phyloP scores from a whole-genome alignment of 2,329 filamentous ascomycete species.

The Colletotrichum liriopes region DNA sequence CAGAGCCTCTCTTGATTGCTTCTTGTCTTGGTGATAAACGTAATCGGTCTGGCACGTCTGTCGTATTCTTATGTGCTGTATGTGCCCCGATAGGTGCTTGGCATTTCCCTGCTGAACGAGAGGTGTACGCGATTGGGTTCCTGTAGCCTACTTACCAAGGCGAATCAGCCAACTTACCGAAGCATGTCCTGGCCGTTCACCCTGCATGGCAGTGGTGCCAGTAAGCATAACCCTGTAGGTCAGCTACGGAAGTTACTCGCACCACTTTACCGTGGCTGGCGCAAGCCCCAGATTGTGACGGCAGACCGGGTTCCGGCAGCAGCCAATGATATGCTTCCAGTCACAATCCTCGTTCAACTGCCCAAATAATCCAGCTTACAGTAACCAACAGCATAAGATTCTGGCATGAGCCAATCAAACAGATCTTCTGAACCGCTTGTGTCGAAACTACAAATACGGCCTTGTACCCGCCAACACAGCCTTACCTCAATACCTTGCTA shows the following conservation, averaged over 20 bases:
- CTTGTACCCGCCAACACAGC: background rate
- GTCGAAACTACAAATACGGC: background rate
- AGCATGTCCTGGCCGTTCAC: background rate
- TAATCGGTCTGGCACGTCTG: background rate
- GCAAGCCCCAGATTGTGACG: background rate
- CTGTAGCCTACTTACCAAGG: background rate
- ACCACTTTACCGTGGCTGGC: too few species aligned
- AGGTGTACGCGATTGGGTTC: background rate
- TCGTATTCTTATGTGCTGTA: background rate
- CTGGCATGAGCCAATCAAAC: background rate
- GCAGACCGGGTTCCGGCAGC: background rate
- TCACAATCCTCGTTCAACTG: too few species aligned
- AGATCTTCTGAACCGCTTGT: too few species aligned
- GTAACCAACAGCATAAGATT: background rate
- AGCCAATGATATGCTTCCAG: background rate
- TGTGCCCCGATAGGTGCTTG: background rate
- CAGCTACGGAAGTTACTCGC: background rate
- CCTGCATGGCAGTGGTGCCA: background rate
- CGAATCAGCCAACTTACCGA: background rate
- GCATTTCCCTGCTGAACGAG: too few species aligned
- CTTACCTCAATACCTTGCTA: background rate
- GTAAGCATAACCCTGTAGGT: background rate
- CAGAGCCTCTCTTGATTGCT: background rate
- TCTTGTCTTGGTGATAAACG: background rate
- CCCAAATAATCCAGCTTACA: background rate